These are phyloP conservation scores for Pseudisothecium myosuroides DNA, from an alignment of 225 moss, liverwort and hornwort species.

Conservation along the genomic window DNA sequence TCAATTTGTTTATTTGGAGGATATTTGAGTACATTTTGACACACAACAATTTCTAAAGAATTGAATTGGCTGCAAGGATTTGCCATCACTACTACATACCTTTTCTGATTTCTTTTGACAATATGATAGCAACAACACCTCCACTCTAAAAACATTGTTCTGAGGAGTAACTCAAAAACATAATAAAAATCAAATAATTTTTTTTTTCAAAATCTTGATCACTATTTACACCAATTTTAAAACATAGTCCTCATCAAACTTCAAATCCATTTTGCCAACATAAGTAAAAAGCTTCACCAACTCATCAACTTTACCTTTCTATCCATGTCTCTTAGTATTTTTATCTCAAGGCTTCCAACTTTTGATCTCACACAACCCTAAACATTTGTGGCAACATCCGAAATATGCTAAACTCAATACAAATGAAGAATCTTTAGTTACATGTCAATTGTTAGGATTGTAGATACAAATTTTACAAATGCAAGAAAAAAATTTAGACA, in stretches of 20 bases:
- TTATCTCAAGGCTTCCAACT: background rate
- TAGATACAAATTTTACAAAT: background rate
- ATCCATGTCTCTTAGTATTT: background rate
- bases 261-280: background rate
- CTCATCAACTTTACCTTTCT: background rate
- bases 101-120: too few relatives aligned
- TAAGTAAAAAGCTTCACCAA: too few relatives aligned
- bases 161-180: background rate
- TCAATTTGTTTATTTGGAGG: too few relatives aligned
- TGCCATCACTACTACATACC: too few relatives aligned
- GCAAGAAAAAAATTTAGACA: fast-evolving
- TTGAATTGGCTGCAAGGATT: too few relatives aligned
- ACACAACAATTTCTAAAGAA: too few relatives aligned
- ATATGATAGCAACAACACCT: too few relatives aligned
- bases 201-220: background rate
- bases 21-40: too few relatives aligned
- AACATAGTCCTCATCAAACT: background rate
- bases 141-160: background rate
- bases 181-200: too few relatives aligned
- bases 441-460: background rate
- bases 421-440: fast-evolving
- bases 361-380: fast-evolving
- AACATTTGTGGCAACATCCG: background rate
- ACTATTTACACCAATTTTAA: background rate
- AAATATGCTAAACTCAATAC: background rate